Percentiles rank a stretch among this genome's conserved stretches.
phyloP scores from a whole-genome alignment of 2,329 filamentous ascomycete genomes.

The Colletotrichum filicis region DNA sequence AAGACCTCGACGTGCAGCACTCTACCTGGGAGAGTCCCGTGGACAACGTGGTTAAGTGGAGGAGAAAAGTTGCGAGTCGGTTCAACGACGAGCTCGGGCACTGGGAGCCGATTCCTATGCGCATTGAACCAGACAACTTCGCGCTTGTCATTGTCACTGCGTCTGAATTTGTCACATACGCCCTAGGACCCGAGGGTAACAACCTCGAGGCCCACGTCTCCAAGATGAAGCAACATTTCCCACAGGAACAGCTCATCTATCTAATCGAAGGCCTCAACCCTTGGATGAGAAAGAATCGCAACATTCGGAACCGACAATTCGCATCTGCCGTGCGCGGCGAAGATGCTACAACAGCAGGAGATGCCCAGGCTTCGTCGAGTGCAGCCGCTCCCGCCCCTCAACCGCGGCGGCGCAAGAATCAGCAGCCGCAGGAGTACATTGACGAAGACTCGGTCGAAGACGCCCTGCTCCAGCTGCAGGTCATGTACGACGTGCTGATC shows the following conservation, averaged over 20 bases:
- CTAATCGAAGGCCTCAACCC: constrained; percentile 75
- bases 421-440: constrained; percentile 59
- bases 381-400: constrained; percentile 32
- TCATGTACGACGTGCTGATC: constrained; percentile 73
- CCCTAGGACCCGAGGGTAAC: constrained; percentile 56
- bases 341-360: constrained; percentile 24
- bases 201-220: constrained; percentile 69
- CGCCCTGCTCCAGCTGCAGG: constrained; percentile 75
- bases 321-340: constrained; percentile 68
- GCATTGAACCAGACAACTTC: constrained; percentile 67
- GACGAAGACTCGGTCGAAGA: constrained; percentile 78
- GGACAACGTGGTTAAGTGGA: constrained; percentile 72
- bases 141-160: constrained; percentile 71
- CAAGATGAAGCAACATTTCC: constrained; percentile 64
- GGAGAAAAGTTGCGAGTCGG: constrained; percentile 71
- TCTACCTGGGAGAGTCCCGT: constrained; percentile 57
- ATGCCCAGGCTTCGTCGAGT: constrained; percentile 38
- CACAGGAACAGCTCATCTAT: constrained; percentile 69
- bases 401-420: constrained; percentile 53
- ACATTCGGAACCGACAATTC: constrained; percentile 74
- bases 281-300: constrained; percentile 77
- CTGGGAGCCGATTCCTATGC: constrained; percentile 72
- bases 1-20: constrained; percentile 59
- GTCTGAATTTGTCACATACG: constrained; percentile 73
- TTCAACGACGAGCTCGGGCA: constrained; percentile 70